These are phyloP conservation scores for Aspergillus melleus DNA, from an alignment of 2,329 filamentous ascomycete species.

Conservation along the genomic window DNA sequence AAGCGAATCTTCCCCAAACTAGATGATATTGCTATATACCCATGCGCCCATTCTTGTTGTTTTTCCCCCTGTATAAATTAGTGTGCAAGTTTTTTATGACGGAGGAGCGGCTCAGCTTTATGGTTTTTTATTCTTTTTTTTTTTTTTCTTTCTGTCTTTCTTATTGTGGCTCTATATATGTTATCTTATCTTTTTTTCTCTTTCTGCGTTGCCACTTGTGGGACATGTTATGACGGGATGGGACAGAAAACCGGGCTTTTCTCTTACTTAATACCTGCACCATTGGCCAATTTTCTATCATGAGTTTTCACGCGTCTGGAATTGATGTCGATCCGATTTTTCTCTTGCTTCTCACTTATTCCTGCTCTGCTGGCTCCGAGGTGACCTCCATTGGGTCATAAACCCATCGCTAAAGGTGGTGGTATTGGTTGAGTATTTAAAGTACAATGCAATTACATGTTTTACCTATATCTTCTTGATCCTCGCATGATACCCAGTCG, in stretches of 20 bases:
- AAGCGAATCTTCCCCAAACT: conserved; percentile 8
- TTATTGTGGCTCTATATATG: neutral
- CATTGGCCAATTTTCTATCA: neutral
- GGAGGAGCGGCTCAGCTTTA: neutral
- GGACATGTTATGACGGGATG: neutral
- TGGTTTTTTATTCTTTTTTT: neutral
- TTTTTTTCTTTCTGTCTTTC: neutral
- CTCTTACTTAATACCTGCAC: neutral
- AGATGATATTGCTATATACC: conserved; percentile 24
- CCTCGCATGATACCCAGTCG: too few species aligned
- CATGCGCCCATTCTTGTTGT: conserved; percentile 14
- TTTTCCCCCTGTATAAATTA: conserved; percentile 23
- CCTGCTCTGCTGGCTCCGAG: neutral
- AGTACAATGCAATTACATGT: neutral
- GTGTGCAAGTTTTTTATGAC: conserved; percentile 14
- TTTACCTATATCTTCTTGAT: neutral
- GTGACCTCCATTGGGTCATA: neutral
- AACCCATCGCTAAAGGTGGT: neutral
- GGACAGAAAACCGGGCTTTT: neutral
- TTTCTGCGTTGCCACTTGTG: neutral
- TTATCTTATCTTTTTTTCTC: neutral
- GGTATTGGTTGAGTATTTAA: neutral
- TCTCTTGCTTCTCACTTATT: neutral
- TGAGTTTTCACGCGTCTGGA: neutral
- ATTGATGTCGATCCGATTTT: neutral